Evolutionary conservation across 148 eudicot genomes (phyloP).

Genomic region (Rhododendron molle): DNA sequence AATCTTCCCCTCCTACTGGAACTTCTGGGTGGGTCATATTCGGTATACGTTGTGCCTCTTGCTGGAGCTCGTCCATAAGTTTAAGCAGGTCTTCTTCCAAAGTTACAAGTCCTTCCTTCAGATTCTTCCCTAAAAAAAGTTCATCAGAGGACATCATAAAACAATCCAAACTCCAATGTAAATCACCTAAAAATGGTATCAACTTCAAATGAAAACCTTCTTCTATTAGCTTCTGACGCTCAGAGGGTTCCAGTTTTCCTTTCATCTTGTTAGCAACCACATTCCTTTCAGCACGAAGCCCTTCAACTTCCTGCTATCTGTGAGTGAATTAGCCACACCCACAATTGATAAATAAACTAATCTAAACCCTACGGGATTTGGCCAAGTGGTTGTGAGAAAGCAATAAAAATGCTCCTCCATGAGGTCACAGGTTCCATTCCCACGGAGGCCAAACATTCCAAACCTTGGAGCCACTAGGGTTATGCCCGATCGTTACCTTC

Average conservation of each 20-base stretch:
- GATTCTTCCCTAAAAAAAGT: conserved; percentile 58
- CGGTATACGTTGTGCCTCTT: conserved; percentile 84
- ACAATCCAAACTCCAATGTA: not conserved
- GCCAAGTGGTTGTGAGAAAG: too few species aligned
- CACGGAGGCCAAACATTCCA: too few species aligned
- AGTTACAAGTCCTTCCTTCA: conserved; percentile 66
- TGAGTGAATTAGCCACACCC: conserved; percentile 81
- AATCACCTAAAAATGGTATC: not conserved
- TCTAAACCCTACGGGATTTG: not conserved
- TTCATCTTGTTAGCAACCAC: conserved; percentile 93
- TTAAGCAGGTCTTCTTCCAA: conserved; percentile 74
- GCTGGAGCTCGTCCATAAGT: conserved; percentile 83
- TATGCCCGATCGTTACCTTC: too few species aligned
- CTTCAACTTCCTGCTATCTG: conserved; percentile 97
- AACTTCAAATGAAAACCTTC: conserved; percentile 46
- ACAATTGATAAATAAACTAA: conserved; percentile 34
- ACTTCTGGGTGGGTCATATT: conserved; percentile 96
- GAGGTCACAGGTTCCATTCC: too few species aligned
- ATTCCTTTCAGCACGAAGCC: conserved; percentile 84
- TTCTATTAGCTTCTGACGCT: conserved; percentile 83
- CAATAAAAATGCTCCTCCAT: too few species aligned
- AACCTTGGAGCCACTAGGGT: too few species aligned
- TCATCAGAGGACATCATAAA: conserved; percentile 21
- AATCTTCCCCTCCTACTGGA: conserved; percentile 79
- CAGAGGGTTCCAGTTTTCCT: conserved; percentile 70